Base-by-base conservation (phyloP, 257 asterid genomes). In the Scutellaria baicalensis region DNA sequence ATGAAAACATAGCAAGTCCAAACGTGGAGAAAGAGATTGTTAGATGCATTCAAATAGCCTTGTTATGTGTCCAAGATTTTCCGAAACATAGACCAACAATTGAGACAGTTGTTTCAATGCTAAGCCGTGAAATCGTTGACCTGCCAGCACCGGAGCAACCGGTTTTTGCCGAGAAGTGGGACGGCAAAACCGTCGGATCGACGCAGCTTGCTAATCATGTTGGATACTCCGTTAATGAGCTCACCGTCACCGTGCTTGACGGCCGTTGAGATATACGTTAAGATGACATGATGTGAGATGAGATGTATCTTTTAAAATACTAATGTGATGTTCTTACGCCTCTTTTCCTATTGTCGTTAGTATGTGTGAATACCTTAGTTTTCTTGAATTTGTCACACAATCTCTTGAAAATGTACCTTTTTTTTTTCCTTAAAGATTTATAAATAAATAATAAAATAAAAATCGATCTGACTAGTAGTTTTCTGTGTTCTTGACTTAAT, bases 51-150 rank as follows among this genome's bases (percentile, higher is more conserved):
- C 68, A 64, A 1, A 45, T 64, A 2, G 69, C 8, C 1, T 8
- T 64, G 35, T 45, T 64, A 36, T 66, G 71, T 35, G 71, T 66
- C 1, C 71, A 66, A 66, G 71, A 66, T 16, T 33, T 36, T 33
- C 50, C 71, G 0, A 12, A 33, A 10, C 51, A 66, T 17, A 66
- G 71, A 8, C 71, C 71, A 0, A 35, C 11, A 6, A 66, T 66
- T 50, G 39, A 35, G 18, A 66, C 71, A 2, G 71, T 66, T 17
- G 38, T 66, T 0, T 66, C 71, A 7, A 66, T 66, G 71, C 61
- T 66, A 6, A 66, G 38, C 21, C 23, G 13, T 35, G 71, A 66
- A 10, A 66, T 66, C 6, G 48, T 35, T 12, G 71, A 66, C 7
- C 33, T 66, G 6, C 61, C 71, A 6, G 5, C 13, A 0, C 61